Conservation (phyloP, 2,329 filamentous ascomycete genomes). For the Neoscytalidium dimidiatum region DNA sequence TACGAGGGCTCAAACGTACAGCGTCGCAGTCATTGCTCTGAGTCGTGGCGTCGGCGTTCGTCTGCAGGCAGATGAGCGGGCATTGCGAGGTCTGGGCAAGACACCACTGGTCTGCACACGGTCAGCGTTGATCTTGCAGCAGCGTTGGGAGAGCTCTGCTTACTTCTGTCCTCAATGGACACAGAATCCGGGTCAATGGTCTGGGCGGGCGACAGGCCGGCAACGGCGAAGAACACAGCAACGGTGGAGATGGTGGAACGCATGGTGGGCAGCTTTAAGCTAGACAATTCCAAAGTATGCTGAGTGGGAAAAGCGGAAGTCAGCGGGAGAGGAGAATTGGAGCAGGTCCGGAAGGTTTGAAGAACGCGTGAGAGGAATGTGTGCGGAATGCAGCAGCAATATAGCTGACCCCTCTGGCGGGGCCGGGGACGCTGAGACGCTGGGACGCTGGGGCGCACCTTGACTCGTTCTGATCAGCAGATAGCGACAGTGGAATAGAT, state of each 20-base stretch:
- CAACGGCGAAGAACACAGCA: conserved; percentile 53
- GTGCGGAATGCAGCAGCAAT: conserved; percentile 11
- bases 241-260: conserved; percentile 49
- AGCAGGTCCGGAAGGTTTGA: not conserved
- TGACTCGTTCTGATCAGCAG: not conserved
- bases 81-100: conserved; percentile 62
- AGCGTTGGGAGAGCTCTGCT: conserved; percentile 29
- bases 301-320: not conserved
- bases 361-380: not conserved
- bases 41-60: conserved; percentile 45
- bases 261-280: conserved; percentile 36
- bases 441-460: not conserved
- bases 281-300: not conserved
- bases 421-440: not conserved
- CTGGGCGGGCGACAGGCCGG: conserved; percentile 56
- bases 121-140: conserved; percentile 25
- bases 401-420: not conserved
- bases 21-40: conserved; percentile 67
- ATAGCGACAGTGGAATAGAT: conserved; percentile 8
- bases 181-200: conserved; percentile 67
- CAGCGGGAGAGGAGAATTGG: not conserved
- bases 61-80: conserved; percentile 72
- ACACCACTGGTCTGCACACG: conserved; percentile 63
- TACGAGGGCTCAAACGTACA: conserved; percentile 45
- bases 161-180: conserved; percentile 54